Conservation (phyloP, 352 stramenopile genomes). For the Pythium dissimile region DNA sequence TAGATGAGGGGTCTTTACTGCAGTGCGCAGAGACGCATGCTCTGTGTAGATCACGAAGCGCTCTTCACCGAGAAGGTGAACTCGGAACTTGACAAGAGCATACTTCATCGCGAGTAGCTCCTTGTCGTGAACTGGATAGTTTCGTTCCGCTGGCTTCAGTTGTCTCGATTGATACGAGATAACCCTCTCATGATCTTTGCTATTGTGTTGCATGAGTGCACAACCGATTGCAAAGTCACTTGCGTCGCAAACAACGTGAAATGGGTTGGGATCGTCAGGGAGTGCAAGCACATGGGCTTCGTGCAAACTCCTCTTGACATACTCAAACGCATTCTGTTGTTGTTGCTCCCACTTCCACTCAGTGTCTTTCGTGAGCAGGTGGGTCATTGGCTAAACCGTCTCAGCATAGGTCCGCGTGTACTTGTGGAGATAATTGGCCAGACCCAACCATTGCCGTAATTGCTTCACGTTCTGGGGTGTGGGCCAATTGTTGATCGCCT, state of each 20-base stretch:
- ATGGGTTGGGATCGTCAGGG: conserved; percentile 9
- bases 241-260: conserved; percentile 1
- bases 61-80: no score
- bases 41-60: no score
- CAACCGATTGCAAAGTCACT: conserved; percentile 1
- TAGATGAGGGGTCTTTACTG: no score
- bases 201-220: not conserved
- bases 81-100: no score
- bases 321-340: no score
- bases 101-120: no score
- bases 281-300: conserved; percentile 14
- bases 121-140: not conserved
- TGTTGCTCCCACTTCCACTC: conserved; percentile 6
- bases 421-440: conserved; percentile 9
- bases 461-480: no score
- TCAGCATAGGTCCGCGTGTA: conserved; percentile 14
- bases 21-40: no score
- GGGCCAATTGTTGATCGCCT: no score
- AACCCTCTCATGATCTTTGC: not conserved
- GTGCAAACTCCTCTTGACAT: conserved; percentile 3
- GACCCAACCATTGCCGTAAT: conserved; percentile 8
- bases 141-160: not conserved
- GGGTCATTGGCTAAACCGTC: conserved; percentile 5
- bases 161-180: not conserved
- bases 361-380: conserved; percentile 13